Percentiles rank a stretch among this genome's conserved stretches.
Evolutionary conservation across 2,329 filamentous ascomycete genomes (phyloP).

Genomic region (Penicillium psychrosexuale): DNA sequence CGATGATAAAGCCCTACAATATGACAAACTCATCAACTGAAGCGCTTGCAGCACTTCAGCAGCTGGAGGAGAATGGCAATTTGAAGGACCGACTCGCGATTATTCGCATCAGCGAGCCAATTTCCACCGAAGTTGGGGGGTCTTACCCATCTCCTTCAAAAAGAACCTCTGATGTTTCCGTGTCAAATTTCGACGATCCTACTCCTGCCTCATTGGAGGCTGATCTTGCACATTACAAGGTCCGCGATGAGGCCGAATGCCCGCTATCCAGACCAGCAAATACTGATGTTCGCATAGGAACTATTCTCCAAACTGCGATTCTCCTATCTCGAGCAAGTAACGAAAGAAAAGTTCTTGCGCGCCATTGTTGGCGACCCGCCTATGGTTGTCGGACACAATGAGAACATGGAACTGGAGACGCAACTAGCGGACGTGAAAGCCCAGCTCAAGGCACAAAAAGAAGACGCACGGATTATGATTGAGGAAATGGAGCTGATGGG

Average conservation of each 20-base stretch:
- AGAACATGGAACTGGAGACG: constrained; percentile 75
- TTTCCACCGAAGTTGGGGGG: constrained; percentile 50
- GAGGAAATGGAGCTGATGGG: constrained; percentile 68
- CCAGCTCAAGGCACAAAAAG: constrained; percentile 74
- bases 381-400: constrained; percentile 73
- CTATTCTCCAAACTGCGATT: constrained; percentile 95
- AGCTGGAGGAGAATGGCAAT: constrained; percentile 48
- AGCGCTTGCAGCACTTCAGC: constrained; percentile 48
- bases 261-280: not conserved
- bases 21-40: constrained; percentile 25
- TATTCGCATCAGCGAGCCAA: constrained; percentile 71
- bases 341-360: constrained; percentile 95
- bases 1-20: not conserved
- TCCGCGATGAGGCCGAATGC: constrained; percentile 24
- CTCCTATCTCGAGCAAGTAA: constrained; percentile 96
- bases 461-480: constrained; percentile 71
- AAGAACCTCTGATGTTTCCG: constrained; percentile 71
- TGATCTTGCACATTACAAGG: constrained; percentile 83
- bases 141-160: constrained; percentile 39
- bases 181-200: constrained; percentile 64
- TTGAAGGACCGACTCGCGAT: constrained; percentile 58
- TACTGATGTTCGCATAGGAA: constrained; percentile 51
- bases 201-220: constrained; percentile 75
- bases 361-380: constrained; percentile 89
- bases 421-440: constrained; percentile 69